Conservation (phyloP, 805 yeast genomes). For the Priceomyces castillae region DNA sequence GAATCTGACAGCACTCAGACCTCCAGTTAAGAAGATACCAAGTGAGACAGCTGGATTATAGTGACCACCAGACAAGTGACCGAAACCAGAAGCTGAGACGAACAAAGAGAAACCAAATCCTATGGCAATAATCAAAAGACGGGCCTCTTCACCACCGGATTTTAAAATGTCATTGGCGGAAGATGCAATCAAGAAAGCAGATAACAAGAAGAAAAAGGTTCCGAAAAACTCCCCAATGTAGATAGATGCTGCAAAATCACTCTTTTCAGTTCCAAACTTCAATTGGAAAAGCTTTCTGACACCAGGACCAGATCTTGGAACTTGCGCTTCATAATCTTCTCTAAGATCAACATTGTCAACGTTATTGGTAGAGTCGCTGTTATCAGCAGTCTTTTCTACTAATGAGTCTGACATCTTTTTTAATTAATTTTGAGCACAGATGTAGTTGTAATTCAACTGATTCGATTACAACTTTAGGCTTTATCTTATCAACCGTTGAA, state of each 20-base stretch:
- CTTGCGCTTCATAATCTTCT: not conserved
- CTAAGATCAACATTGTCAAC: not conserved
- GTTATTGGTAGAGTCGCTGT: not conserved
- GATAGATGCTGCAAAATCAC: not conserved
- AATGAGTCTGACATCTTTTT: conserved; percentile 1
- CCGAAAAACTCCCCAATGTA: conserved; percentile 74
- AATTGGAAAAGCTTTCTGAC: not conserved
- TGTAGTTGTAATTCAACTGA: too few relatives aligned
- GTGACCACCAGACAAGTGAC: conserved; percentile 84
- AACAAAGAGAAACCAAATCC: conserved; percentile 87
- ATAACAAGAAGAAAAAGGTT: conserved; percentile 79
- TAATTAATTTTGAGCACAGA: too few relatives aligned
- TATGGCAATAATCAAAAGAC: conserved; percentile 73
- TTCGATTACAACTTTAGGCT: too few relatives aligned
- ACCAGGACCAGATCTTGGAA: not conserved
- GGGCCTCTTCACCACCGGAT: conserved; percentile 57
- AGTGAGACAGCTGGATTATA: conserved; percentile 87
- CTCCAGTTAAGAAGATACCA: conserved; percentile 67
- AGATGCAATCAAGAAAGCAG: conserved; percentile 80
- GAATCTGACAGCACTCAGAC: conserved; percentile 71
- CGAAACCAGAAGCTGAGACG: conserved; percentile 66
- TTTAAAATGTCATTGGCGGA: conserved; percentile 56
- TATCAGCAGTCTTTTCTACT: not conserved
- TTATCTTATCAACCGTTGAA: too few relatives aligned
- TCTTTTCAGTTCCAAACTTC: conserved; percentile 1